Percentiles rank a stretch among this genome's conserved stretches.
phyloP scores from a whole-genome alignment of 2,329 filamentous ascomycete species.

The Alternaria tenuissima region DNA sequence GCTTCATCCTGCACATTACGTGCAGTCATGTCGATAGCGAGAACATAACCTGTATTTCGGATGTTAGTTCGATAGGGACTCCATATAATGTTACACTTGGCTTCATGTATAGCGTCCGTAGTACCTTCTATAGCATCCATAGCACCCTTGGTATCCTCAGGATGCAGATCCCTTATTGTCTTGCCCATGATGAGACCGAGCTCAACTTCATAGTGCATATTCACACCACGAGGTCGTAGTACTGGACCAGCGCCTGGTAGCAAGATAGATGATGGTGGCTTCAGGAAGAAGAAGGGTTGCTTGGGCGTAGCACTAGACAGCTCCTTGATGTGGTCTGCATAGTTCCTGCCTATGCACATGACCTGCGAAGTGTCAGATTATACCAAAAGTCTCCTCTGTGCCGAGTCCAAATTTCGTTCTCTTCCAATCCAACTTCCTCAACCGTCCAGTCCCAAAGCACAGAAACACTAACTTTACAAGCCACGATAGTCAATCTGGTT shows the following conservation, averaged over 20 bases:
- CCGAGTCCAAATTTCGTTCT: background rate
- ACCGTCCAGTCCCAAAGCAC: background rate
- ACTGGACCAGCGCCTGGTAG: constrained; percentile 80
- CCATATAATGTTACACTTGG: background rate
- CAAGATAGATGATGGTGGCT: constrained; percentile 87
- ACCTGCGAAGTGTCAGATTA: constrained; percentile 60
- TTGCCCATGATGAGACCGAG: constrained; percentile 89
- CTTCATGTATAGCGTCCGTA: constrained; percentile 23
- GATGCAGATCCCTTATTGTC: constrained; percentile 76
- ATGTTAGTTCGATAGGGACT: background rate
- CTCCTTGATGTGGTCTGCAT: constrained; percentile 95
- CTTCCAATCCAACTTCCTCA: background rate
- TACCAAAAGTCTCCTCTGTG: background rate
- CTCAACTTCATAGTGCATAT: constrained; percentile 94
- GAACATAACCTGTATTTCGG: constrained; percentile 72
- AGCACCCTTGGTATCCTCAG: constrained; percentile 76
- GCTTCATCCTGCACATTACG: constrained; percentile 96
- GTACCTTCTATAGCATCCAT: constrained; percentile 82
- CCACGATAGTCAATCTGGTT: background rate
- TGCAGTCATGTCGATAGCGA: constrained; percentile 97
- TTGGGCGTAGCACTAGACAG: constrained; percentile 87
- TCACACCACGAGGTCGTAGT: constrained; percentile 81
- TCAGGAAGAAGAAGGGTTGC: constrained; percentile 99
- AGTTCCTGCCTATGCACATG: constrained; percentile 95
- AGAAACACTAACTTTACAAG: background rate